Conservation (phyloP, 768 basidiomycete species). For the Tulasnella sp. region DNA sequence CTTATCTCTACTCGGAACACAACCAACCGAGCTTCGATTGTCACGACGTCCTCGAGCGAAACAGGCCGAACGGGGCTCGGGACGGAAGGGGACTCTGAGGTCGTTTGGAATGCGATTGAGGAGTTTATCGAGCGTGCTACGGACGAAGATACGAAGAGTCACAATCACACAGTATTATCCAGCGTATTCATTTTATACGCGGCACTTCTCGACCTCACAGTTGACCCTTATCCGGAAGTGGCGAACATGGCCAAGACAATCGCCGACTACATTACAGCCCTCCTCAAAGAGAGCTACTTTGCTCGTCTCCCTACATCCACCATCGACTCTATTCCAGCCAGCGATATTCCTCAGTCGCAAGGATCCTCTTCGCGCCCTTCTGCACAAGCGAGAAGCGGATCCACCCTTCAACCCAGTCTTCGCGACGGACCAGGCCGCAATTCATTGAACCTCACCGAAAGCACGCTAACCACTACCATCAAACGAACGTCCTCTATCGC, state of each 20-base stretch:
- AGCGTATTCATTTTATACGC: constrained; percentile 92
- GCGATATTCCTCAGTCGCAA: neutral
- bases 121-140: constrained; percentile 11
- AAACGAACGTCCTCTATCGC: constrained; percentile 76
- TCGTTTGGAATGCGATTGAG: constrained; percentile 11
- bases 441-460: constrained; percentile 46
- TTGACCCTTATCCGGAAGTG: constrained; percentile 89
- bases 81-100: constrained; percentile 22
- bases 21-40: neutral
- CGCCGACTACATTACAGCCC: constrained; percentile 85
- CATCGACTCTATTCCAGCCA: constrained; percentile 42
- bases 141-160: constrained; percentile 51
- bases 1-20: neutral
- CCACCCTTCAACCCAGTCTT: neutral
- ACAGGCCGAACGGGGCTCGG: neutral
- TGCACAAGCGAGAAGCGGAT: neutral
- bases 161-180: constrained; percentile 77
- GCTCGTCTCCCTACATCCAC: constrained; percentile 61
- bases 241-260: constrained; percentile 84
- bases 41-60: neutral
- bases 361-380: neutral
- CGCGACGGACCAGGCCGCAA: neutral
- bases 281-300: constrained; percentile 85
- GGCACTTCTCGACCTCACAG: constrained; percentile 79
- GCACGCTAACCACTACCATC: constrained; percentile 45